Conservation (phyloP, 495 filamentous ascomycete species). For the Annulohypoxylon bovei region DNA sequence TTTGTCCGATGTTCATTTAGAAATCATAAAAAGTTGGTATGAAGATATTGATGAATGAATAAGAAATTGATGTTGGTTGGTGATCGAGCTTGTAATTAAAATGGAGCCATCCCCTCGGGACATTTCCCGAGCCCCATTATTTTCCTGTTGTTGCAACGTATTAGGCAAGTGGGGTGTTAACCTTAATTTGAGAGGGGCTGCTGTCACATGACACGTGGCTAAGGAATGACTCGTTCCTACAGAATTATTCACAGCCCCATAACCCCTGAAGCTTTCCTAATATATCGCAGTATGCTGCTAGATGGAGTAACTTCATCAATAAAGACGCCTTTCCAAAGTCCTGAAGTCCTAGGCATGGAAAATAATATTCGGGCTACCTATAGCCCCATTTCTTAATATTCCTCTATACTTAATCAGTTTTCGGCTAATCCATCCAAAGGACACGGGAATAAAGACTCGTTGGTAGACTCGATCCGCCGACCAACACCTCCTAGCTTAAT, state of each 20-base stretch:
- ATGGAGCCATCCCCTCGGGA: background rate
- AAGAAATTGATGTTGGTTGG: background rate
- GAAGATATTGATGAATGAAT: background rate
- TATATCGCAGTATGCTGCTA: background rate
- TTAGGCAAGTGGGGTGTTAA: background rate
- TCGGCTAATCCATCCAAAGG: background rate
- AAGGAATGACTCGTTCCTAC: background rate
- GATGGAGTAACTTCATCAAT: background rate
- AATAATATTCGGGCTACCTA: background rate
- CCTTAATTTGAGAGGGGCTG: background rate
- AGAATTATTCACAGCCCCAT: background rate
- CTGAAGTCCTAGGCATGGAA: background rate
- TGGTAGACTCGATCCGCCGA: background rate
- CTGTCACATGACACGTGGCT: slow-evolving; percentile 9
- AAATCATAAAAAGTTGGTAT: too few species aligned
- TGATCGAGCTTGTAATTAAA: too few species aligned
- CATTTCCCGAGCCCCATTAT: background rate
- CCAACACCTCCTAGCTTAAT: background rate
- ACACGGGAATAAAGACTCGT: background rate
- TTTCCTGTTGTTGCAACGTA: background rate
- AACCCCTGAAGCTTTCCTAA: background rate
- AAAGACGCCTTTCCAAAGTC: background rate
- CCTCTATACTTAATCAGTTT: background rate
- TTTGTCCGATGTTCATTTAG: too few species aligned
- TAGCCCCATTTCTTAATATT: background rate